Conservation (phyloP, 176 grass and related monocot genomes). For the Musa acuminata region DNA sequence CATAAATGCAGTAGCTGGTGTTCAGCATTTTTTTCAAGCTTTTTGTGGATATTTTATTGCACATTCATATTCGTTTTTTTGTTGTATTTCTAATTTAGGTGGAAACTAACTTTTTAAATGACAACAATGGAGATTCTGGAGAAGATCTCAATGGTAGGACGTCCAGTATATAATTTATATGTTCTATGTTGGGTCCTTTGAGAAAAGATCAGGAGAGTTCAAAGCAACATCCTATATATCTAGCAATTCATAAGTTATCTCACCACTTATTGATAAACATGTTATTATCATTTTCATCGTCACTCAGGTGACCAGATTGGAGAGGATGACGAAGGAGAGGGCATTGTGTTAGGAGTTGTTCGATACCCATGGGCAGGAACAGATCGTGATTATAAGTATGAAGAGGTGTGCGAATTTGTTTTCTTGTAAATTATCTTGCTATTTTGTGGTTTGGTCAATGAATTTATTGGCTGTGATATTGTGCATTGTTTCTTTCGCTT, state of each 20-base stretch:
- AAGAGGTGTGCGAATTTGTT: constrained; percentile 35
- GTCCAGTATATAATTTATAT: background rate
- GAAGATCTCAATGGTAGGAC: constrained; percentile 31
- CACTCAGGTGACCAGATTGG: constrained; percentile 37
- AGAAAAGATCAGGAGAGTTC: background rate
- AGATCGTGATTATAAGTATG: constrained; percentile 56
- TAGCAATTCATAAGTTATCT: background rate
- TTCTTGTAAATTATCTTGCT: background rate
- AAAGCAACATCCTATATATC: background rate
- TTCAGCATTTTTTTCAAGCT: background rate
- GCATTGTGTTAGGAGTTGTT: constrained; percentile 42
- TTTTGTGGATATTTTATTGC: background rate
- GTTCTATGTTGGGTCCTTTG: background rate
- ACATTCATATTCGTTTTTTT: background rate
- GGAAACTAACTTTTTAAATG: constrained; percentile 34
- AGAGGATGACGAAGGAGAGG: constrained; percentile 73
- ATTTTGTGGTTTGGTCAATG: background rate
- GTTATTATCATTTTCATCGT: background rate
- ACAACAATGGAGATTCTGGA: constrained; percentile 36
- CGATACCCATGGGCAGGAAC: constrained; percentile 76
- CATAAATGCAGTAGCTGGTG: background rate
- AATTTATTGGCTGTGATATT: background rate
- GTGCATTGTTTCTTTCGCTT: background rate
- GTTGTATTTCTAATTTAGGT: constrained; percentile 41
- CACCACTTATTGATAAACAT: background rate